Conservation (phyloP, 2,329 filamentous ascomycete species). For the Trichophyton benhamiae region DNA sequence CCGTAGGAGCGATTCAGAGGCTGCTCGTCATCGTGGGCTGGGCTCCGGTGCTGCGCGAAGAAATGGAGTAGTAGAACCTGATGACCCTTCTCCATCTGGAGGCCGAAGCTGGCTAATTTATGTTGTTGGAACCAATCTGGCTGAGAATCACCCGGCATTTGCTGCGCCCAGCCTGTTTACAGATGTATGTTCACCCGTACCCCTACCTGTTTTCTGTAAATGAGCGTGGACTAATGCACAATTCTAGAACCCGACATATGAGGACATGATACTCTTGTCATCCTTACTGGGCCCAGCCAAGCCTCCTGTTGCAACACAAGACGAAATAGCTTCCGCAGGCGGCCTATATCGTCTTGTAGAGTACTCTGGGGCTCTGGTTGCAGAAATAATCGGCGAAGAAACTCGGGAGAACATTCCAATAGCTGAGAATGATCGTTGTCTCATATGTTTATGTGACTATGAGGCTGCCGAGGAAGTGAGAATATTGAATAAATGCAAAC, state of each 20-base stretch:
- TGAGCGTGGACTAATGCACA: conserved; percentile 1
- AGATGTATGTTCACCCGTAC: conserved; percentile 38
- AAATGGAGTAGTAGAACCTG: conserved; percentile 52
- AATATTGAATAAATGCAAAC: conserved; percentile 50
- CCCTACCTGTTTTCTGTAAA: not conserved
- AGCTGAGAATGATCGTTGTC: conserved; percentile 44
- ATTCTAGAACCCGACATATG: conserved; percentile 49
- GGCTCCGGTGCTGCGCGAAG: conserved; percentile 50
- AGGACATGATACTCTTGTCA: conserved; percentile 59
- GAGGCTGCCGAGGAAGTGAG: conserved; percentile 49
- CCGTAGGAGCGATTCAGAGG: conserved; percentile 48
- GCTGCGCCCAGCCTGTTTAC: conserved; percentile 59
- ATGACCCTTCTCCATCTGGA: conserved; percentile 36
- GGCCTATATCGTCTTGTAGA: conserved; percentile 46
- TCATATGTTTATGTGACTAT: conserved; percentile 56
- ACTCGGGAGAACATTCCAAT: conserved; percentile 24
- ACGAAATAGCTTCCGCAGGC: conserved; percentile 51
- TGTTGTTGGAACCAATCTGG: conserved; percentile 56
- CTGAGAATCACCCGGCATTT: conserved; percentile 57
- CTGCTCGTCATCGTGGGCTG: conserved; percentile 42
- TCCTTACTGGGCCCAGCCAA: conserved; percentile 56
- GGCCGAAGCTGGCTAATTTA: conserved; percentile 61
- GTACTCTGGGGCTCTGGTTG: conserved; percentile 33
- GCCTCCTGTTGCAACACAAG: conserved; percentile 53
- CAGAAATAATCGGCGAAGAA: conserved; percentile 34